These are phyloP conservation scores for Saccharomycopsis sp. DNA, from an alignment of 805 yeast species.

Conservation along the genomic window DNA sequence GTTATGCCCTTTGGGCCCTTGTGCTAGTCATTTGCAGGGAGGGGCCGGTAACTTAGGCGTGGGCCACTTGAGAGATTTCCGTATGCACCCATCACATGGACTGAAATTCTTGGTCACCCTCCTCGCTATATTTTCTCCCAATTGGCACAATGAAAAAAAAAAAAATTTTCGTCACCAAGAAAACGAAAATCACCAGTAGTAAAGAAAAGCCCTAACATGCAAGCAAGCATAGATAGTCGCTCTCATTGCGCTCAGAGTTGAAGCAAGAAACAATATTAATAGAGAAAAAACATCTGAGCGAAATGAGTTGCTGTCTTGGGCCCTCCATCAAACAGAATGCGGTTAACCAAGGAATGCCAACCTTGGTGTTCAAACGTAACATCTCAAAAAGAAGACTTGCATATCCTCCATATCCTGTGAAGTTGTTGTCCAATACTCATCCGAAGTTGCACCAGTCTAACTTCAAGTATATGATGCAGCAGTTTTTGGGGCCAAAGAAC, in stretches of 20 bases:
- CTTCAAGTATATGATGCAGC: conserved; percentile 56
- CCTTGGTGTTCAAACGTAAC: background rate
- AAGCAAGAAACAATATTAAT: no score
- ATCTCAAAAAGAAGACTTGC: conserved; percentile 37
- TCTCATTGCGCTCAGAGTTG: no score
- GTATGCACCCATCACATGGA: background rate
- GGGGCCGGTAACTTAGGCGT: no score
- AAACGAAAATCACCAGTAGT: background rate
- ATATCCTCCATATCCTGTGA: conserved; percentile 46
- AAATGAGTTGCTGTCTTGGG: conserved; percentile 55
- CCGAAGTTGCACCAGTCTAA: conserved; percentile 42
- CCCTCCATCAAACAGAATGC: conserved; percentile 29
- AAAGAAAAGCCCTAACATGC: background rate
- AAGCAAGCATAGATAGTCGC: no score
- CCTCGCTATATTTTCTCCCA: background rate
- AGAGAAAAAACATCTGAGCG: no score
- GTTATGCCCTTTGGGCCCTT: no score
- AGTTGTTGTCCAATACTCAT: conserved; percentile 35
- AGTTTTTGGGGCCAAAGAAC: conserved; percentile 78
- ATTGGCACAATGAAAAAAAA: no score
- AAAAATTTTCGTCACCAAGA: background rate
- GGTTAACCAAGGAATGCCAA: background rate
- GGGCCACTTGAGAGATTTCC: no score
- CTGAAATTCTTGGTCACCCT: background rate
- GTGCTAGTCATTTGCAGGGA: no score